Conservation (phyloP, 805 yeast species). For the Sugiyamaella chiloensis region DNA sequence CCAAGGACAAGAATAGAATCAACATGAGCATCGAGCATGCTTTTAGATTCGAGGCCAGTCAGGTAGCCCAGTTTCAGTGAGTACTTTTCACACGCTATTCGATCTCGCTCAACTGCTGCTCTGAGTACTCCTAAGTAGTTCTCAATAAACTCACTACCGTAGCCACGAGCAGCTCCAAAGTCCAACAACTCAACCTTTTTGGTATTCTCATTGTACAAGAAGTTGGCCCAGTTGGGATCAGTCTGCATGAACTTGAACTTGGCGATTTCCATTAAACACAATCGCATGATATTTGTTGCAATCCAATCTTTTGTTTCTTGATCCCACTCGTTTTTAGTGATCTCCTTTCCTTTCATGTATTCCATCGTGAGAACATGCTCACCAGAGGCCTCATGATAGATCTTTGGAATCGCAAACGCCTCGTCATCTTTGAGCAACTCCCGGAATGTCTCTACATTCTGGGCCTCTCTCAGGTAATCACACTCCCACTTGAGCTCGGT, state of each 20-base stretch:
- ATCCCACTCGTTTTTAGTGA: constrained; percentile 66
- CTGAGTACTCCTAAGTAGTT: constrained; percentile 70
- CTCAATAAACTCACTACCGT: constrained; percentile 59
- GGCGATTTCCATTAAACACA: constrained; percentile 83
- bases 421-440: constrained; percentile 58
- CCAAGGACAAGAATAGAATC: constrained; percentile 88
- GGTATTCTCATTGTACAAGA: constrained; percentile 71
- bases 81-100: constrained; percentile 57
- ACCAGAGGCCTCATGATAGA: constrained; percentile 72
- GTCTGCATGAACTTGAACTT: constrained; percentile 92
- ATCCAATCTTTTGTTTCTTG: constrained; percentile 78
- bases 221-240: constrained; percentile 99
- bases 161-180: constrained; percentile 92
- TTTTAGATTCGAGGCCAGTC: constrained; percentile 83
- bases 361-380: constrained; percentile 88
- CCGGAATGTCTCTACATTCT: constrained; percentile 63
- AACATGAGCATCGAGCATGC: constrained; percentile 89
- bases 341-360: constrained; percentile 76
- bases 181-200: constrained; percentile 80
- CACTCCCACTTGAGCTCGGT: constrained; percentile 96
- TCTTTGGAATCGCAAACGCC: constrained; percentile 76
- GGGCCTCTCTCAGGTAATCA: constrained; percentile 88
- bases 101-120: constrained; percentile 69
- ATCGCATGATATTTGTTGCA: constrained; percentile 79
- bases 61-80: constrained; percentile 79